Base-by-base conservation (phyloP, 2,329 filamentous ascomycete genomes). In the Colletotrichum musae region DNA sequence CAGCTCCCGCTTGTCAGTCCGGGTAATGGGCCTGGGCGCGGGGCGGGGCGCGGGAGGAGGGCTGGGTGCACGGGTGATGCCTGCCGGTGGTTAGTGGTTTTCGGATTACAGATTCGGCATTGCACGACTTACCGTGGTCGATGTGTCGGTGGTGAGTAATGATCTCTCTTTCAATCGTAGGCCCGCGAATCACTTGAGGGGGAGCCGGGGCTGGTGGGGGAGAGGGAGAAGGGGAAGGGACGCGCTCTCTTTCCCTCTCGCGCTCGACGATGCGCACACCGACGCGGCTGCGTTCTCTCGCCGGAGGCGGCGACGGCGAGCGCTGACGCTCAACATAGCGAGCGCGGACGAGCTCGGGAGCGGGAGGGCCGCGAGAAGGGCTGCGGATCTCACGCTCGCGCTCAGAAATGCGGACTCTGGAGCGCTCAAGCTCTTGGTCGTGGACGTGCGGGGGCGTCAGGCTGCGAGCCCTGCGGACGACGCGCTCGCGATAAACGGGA, bases 71-170 rank as follows among this genome's bases (percentile, higher is more conserved):
- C 80, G 80, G 43, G 88, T 77, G 48, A 87, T 78, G 47, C 86
- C 87, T 89, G 57, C 16, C 36, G 61, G 64, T 10, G 45, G 54
- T 66, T 32, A 68, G 61, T 53, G n/a, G 51, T 39, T 32, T 50
- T 13, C 48, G 57, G 32, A n/a, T 21, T 43, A 51, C 16, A 15
- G 13, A 4, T 48, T 32, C 32, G 24, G 18, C 18, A 28, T 16
- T n/a, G 52, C 51, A 21, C 10, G 18, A 79, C 89, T 77, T 84
- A 94, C 93, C 94, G 81, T 97, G 94, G 76, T 97, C 93, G 74
- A 97, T 92, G 76, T 95, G 93, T 67, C 91, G 88, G 78, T 96
- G 95, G 80, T 96, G 93, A 0, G 94, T 97, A 73, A 97, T 95
- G 68, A 97, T 91, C 77, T 97, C 93, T 76, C 95, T 90, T 80